Conservation (phyloP, 805 yeast species). For the Yamadazyma philogaea region DNA sequence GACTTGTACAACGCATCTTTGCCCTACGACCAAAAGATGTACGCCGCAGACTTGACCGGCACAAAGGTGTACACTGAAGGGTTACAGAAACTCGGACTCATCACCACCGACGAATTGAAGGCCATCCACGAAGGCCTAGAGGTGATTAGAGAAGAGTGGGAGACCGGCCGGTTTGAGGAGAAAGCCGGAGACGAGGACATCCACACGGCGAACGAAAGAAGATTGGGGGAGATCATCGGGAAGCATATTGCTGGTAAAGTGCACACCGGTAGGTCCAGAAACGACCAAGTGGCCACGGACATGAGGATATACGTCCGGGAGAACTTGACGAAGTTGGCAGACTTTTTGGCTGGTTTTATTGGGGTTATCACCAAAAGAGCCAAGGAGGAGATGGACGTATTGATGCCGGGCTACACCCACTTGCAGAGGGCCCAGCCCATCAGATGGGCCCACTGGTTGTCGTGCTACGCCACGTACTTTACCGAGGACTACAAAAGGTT, state of each 20-base stretch:
- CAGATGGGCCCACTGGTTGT: conserved; percentile 97
- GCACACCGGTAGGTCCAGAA: conserved; percentile 98
- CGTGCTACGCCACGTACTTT: conserved; percentile 91
- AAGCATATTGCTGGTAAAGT: conserved; percentile 93
- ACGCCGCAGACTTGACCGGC: conserved; percentile 88
- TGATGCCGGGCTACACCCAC: conserved; percentile 99
- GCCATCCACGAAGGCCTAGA: conserved; percentile 84
- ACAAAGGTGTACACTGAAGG: conserved; percentile 92
- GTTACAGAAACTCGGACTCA: conserved; percentile 69
- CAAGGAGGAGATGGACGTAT: conserved; percentile 76
- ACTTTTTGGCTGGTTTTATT: conserved; percentile 60
- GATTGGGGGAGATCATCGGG: conserved; percentile 95
- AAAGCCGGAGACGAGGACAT: conserved; percentile 95
- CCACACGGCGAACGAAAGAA: conserved; percentile 97
- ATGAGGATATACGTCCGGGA: conserved; percentile 93
- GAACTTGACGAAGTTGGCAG: conserved; percentile 58
- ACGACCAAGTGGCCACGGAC: conserved; percentile 99
- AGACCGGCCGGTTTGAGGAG: conserved; percentile 58
- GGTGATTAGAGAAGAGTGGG: conserved; percentile 79
- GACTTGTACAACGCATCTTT: conserved; percentile 94
- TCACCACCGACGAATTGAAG: conserved; percentile 66
- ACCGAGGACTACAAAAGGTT: conserved; percentile 87
- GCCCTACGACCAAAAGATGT: conserved; percentile 95
- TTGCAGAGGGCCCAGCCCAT: conserved; percentile 99
- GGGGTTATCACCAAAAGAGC: conserved; percentile 71